Percentiles rank a stretch among this genome's conserved stretches.
phyloP scores from a whole-genome alignment of 495 filamentous ascomycete species.

The Penicillium mononematosum region DNA sequence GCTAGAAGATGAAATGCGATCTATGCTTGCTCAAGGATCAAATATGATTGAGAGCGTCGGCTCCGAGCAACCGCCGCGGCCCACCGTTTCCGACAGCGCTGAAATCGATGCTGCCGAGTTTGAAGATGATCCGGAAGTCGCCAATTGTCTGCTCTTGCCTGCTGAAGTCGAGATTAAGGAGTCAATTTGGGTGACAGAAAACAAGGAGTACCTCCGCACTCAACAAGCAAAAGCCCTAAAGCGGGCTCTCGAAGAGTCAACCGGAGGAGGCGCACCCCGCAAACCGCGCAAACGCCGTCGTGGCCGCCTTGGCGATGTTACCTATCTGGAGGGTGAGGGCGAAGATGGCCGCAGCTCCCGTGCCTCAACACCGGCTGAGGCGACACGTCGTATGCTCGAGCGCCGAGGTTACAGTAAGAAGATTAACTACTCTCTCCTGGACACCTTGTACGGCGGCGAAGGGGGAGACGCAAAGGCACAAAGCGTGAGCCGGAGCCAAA shows the following conservation, averaged over 20 bases:
- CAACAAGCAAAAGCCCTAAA: slow-evolving; percentile 75
- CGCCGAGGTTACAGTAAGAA: slow-evolving; percentile 71
- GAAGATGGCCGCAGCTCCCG: slow-evolving; percentile 41
- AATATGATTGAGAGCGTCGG: slow-evolving; percentile 36
- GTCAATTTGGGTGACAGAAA: slow-evolving; percentile 87
- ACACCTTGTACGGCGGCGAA: slow-evolving; percentile 43
- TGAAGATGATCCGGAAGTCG: slow-evolving; percentile 73
- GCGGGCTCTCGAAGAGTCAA: slow-evolving; percentile 56
- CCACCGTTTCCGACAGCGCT: slow-evolving; percentile 40
- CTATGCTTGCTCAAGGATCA: slow-evolving; percentile 39
- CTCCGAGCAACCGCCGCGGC: slow-evolving; percentile 19
- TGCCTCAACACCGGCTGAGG: slow-evolving; percentile 62
- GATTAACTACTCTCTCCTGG: slow-evolving; percentile 76
- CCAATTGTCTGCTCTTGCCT: slow-evolving; percentile 67
- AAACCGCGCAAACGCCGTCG: slow-evolving; percentile 49
- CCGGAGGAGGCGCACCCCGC: slow-evolving; percentile 45
- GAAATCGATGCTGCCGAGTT: slow-evolving; percentile 75
- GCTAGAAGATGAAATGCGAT: slow-evolving; percentile 44
- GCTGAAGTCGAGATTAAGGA: slow-evolving; percentile 77
- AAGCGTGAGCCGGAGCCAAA: slow-evolving; percentile 36
- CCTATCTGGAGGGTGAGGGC: slow-evolving; percentile 46
- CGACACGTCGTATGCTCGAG: slow-evolving; percentile 70
- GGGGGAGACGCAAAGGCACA: slow-evolving; percentile 35
- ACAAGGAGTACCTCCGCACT: slow-evolving; percentile 82
- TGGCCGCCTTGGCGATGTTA: slow-evolving; percentile 51